Evolutionary conservation across 2,329 filamentous ascomycete genomes (phyloP), one percentile per base, ranked within the genome.

Genomic region (Hypoxylon sp.): DNA sequence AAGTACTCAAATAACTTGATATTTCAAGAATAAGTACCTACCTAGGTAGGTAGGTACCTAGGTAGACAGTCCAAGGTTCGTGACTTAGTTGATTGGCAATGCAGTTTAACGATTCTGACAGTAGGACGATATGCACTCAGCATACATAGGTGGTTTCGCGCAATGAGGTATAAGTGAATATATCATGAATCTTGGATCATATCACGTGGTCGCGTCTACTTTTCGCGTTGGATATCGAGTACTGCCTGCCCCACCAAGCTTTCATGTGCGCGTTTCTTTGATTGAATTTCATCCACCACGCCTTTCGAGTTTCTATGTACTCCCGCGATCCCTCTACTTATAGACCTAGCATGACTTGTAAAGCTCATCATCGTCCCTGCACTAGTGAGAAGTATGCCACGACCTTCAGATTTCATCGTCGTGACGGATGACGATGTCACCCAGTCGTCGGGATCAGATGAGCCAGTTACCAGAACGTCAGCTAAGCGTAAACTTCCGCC

Each of bases 401-500:
- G 13, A 44, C 58, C 48, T 41, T 46, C 59, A 55, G 50, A 65
- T 50, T 28, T 62, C 30, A 68, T 74, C 19, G 54, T 69, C 46
- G 70, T 74, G 37, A 68, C 64, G 56, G 71, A 73, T 68, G 71
- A 72, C 51, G 71, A 74, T n/a, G 68, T 52, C 10, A 71, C 71
- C 7, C 68, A 59, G 37, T 65, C 69, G 43, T 72, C 66, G 1
- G 65, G 69, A n/a, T 63, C 56, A 24, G 43, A 24, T 22, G 59
- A 54, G n/a, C 49, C 62, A n/a, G 28, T n/a, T 30, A 20, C 47
- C 10, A 10, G 34, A 6, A 50, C 41, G 22, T 55, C 56, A 57
- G n/a, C 30, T n/a, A 74, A 75, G 65, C 72, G 72, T 44, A 75
- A 74, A 56, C 30, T 65, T 11, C 37, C 65, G 3, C 15, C 52